Conservation (phyloP, 2,329 filamentous ascomycete genomes). For the Penicillium sp. region DNA sequence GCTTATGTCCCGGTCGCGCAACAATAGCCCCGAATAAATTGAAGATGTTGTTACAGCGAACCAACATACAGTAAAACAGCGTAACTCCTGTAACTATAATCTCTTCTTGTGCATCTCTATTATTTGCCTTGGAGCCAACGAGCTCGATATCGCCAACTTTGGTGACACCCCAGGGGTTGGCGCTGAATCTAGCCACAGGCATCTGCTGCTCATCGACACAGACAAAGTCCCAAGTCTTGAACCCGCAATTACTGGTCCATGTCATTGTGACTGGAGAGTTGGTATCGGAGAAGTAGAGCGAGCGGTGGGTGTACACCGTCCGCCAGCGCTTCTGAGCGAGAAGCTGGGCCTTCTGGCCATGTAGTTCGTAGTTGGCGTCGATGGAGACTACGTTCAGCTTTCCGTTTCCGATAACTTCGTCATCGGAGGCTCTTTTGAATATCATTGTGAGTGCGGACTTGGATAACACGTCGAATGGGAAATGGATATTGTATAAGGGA, state of each 20-base stretch:
- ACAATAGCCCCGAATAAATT: conserved; percentile 28
- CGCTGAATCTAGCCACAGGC: conserved; percentile 30
- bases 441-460: conserved; percentile 15
- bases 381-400: conserved; percentile 27
- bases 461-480: conserved; percentile 11
- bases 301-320: conserved; percentile 31
- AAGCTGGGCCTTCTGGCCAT: conserved; percentile 23
- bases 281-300: conserved; percentile 21
- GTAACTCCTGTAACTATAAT: conserved; percentile 32
- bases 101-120: conserved; percentile 27
- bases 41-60: conserved; percentile 26
- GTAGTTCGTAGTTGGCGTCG: conserved; percentile 29
- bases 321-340: conserved; percentile 29
- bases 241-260: conserved; percentile 28
- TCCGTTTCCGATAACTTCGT: conserved; percentile 24
- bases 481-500: conserved; percentile 26
- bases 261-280: conserved; percentile 26
- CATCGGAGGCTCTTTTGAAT: conserved; percentile 15
- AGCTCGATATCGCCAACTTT: conserved; percentile 31
- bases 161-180: conserved; percentile 26
- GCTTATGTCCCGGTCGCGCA: conserved; percentile 17
- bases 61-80: conserved; percentile 28
- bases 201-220: conserved; percentile 30
- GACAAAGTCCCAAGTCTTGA: conserved; percentile 35
- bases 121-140: conserved; percentile 18